These are phyloP conservation scores for Aspergillus pseudotamarii DNA, from an alignment of 2,329 filamentous ascomycete species.

Conservation along the genomic window DNA sequence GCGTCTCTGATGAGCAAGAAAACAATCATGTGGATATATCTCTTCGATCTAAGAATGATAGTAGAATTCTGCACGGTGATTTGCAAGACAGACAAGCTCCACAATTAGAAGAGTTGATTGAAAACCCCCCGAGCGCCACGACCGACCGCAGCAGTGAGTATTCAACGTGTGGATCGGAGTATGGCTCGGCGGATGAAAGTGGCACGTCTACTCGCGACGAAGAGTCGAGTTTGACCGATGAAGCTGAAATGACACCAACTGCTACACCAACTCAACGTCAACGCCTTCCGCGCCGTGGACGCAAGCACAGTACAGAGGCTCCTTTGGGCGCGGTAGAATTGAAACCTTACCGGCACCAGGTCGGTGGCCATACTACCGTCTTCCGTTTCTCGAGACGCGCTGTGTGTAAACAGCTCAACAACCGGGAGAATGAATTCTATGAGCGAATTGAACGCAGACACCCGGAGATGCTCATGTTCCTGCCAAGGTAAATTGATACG, in stretches of 20 bases:
- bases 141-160: constrained; percentile 40
- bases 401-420: constrained; percentile 97
- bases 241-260: constrained; percentile 53
- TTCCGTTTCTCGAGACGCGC: constrained; percentile 94
- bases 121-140: constrained; percentile 39
- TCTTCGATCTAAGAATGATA: constrained; percentile 62
- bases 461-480: constrained; percentile 83
- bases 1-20: constrained; percentile 30
- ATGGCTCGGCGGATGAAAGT: constrained; percentile 47
- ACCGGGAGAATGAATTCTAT: constrained; percentile 97
- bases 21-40: constrained; percentile 63
- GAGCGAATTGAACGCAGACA: constrained; percentile 92
- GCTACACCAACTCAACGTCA: constrained; percentile 44
- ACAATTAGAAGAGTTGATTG: constrained; percentile 40
- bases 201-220: constrained; percentile 49
- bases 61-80: constrained; percentile 63
- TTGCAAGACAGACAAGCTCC: constrained; percentile 46
- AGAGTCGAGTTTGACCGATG: constrained; percentile 58
- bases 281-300: constrained; percentile 30
- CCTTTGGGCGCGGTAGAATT: constrained; percentile 91
- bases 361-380: constrained; percentile 92
- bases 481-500: constrained; percentile 69
- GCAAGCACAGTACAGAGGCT: constrained; percentile 32
- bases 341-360: constrained; percentile 96
- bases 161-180: constrained; percentile 50